Base-by-base conservation (phyloP, 164 flowering plant genomes). In the Litsea cubeba region DNA sequence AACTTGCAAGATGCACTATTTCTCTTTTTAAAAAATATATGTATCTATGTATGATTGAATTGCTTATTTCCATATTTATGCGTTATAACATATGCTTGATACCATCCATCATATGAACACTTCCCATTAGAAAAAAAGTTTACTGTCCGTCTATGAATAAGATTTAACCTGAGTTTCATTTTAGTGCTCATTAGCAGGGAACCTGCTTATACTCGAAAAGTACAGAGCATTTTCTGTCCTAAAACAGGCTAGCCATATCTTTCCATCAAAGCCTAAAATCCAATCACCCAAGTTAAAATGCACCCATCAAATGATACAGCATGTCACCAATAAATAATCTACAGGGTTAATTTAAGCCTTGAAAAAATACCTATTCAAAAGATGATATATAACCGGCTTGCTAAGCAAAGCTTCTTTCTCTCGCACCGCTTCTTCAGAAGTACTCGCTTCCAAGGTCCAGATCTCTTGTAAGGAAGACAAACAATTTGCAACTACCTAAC, bases 401-500 rank as follows among this genome's bases (percentile, higher is more conserved):
- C 97, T 92, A 73, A 91, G 83, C 77, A 96, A 80, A 69, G 86
- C 72, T 80, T 96, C 99, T 81, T 89, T 89, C 81, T 94, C 98
- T 79, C 84, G 83, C 12, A 88, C 82, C 76, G 97, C 98, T 81
- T 96, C 99, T 83, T 94, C 99, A 35, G 97, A 95, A 57, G 82
- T 76, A 80, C 82, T 83, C 74, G 90, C 93, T 81, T 94, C 98
- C 78, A 79, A 82, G 77, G 84, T 87, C 95, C 96, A 92, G 62
- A 96, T 94, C 85, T 96, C 99, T 89, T 96, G 97, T 32, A 96
- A 77, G 46, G 95, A 87, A 62, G 87, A 84, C 73, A 94, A 83
- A 84, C 98, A 92, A 79, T 96, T 96, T 80, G 97, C 98, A 77
- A 94, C 95, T 24, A 96, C 99, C 99, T 96, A 83, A 76, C 18